These are phyloP conservation scores for Lentinula edodes DNA, from an alignment of 768 basidiomycete genomes.

Conservation along the genomic window DNA sequence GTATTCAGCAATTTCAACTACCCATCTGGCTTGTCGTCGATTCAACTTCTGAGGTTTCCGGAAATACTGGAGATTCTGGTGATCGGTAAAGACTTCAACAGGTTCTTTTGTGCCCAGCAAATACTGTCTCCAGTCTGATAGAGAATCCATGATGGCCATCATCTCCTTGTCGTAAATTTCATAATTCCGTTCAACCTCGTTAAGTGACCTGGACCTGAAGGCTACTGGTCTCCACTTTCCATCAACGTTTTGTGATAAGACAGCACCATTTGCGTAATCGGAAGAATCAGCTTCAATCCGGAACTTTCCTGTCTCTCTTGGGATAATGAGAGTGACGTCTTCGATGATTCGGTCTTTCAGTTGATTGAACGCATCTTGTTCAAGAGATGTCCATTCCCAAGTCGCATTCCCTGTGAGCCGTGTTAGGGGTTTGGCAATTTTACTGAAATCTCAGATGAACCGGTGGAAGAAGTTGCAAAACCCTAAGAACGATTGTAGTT, in stretches of 20 bases:
- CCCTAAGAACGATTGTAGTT: no score
- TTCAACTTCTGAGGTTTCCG: constrained; percentile 9
- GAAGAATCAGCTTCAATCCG: constrained; percentile 22
- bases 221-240: constrained; percentile 27
- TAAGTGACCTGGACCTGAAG: constrained; percentile 23
- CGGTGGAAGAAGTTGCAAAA: no score
- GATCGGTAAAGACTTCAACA: no score
- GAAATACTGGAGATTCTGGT: constrained; percentile 18
- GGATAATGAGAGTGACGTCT: constrained; percentile 20
- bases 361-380: constrained; percentile 21
- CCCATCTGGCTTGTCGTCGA: constrained; percentile 8
- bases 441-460: no score
- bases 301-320: not conserved
- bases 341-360: constrained; percentile 21
- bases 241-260: constrained; percentile 22
- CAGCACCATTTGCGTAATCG: constrained; percentile 24
- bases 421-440: no score
- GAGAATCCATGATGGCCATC: constrained; percentile 33
- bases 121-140: constrained; percentile 25
- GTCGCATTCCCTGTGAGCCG: no score
- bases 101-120: no score
- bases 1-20: no score
- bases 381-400: no score
- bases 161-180: constrained; percentile 38
- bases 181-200: constrained; percentile 25